Conservation (phyloP, 2,329 filamentous ascomycete genomes). For the Diaporthe sp. region DNA sequence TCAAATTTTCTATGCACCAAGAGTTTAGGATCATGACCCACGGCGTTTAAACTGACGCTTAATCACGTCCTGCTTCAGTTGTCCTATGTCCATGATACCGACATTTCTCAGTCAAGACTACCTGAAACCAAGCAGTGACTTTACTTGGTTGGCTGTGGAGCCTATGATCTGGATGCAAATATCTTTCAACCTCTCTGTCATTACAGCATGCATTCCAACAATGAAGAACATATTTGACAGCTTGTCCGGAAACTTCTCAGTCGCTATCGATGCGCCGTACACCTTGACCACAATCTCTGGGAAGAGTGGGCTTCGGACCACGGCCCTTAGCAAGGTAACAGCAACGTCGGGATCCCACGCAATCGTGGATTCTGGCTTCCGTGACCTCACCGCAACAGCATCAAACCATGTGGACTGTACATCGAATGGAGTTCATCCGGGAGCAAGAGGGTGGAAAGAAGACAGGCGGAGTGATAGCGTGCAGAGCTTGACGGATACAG, state of each 20-base stretch:
- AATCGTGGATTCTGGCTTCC: neutral
- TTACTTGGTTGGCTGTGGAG: neutral
- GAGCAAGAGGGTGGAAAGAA: neutral
- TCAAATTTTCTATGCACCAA: neutral
- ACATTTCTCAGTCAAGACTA: neutral
- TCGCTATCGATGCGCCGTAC: slow-evolving; percentile 38
- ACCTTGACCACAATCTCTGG: neutral
- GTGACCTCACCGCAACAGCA: neutral
- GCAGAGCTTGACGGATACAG: slow-evolving; percentile 5
- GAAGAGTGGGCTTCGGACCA: slow-evolving; percentile 1
- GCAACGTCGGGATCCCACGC: neutral
- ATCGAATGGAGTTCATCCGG: neutral
- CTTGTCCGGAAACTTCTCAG: slow-evolving; percentile 27
- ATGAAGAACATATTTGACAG: slow-evolving; percentile 37
- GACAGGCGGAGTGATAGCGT: slow-evolving; percentile 7
- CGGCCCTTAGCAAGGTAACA: neutral
- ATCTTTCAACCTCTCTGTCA: neutral
- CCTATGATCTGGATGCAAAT: neutral
- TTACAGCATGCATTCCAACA: neutral
- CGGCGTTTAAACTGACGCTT: neutral
- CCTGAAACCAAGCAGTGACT: neutral
- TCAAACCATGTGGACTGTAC: neutral
- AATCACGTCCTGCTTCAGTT: neutral
- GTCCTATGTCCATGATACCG: neutral
- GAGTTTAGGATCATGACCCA: neutral